phyloP scores from a whole-genome alignment of 108 stramenopile species.

The Discostella stelligeroides region DNA sequence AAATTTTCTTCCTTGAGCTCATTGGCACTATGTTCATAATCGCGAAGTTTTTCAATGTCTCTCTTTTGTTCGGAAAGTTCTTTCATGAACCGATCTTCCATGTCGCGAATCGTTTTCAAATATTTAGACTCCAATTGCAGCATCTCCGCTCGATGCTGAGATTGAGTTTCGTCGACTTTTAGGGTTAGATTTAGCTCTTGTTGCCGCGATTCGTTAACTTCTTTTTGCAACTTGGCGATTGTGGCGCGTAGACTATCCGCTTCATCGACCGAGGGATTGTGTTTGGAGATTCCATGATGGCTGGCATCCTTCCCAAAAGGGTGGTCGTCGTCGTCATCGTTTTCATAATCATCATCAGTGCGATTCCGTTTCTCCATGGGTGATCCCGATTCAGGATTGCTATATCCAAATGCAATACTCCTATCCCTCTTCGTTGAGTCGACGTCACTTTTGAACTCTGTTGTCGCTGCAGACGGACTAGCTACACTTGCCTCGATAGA shows the following conservation, averaged over 20 bases:
- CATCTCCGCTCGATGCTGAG: conserved; percentile 66
- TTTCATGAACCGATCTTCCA: conserved; percentile 34
- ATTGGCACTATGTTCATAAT: conserved; percentile 28
- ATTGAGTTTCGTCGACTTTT: conserved; percentile 58
- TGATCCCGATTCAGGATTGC: conserved; percentile 2
- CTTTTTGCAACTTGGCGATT: conserved; percentile 41
- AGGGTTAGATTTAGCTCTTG: conserved; percentile 55
- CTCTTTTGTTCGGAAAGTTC: conserved; percentile 46
- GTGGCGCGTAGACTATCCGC: conserved; percentile 7
- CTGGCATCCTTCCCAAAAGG: background rate
- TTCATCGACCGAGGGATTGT: conserved; percentile 10
- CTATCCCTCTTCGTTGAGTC: conserved; percentile 22
- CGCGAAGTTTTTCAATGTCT: conserved; percentile 44
- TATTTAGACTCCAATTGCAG: conserved; percentile 64
- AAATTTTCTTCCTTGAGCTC: conserved; percentile 58
- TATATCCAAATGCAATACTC: conserved; percentile 20
- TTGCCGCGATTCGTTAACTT: conserved; percentile 44
- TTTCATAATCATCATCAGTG: background rate
- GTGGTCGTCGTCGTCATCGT: conserved; percentile 20
- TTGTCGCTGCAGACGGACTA: conserved; percentile 8
- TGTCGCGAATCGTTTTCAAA: conserved; percentile 41
- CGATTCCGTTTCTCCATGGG: conserved; percentile 18
- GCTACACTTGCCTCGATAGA: conserved; percentile 29
- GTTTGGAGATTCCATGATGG: background rate
- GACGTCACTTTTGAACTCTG: conserved; percentile 17